A percentile compares a stretch with the other conserved stretches of the same genome.
Evolutionary conservation across 306 rosid genomes (phyloP).

Genomic region (Mimosa pudica): DNA sequence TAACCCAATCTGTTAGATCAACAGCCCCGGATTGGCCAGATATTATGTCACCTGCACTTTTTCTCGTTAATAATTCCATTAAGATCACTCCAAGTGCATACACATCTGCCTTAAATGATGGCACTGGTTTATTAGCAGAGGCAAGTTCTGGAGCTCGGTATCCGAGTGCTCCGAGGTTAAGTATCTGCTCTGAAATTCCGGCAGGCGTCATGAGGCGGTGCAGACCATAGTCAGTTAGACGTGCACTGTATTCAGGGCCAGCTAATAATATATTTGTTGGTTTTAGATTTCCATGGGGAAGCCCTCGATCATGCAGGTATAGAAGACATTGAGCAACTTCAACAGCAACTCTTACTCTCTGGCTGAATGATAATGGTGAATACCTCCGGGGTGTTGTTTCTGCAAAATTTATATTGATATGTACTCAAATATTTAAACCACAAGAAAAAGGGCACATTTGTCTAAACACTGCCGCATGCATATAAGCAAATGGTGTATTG

Average conservation of each 20-base stretch:
- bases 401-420: constrained; percentile 49
- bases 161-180: constrained; percentile 94
- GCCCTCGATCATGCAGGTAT: constrained; percentile 89
- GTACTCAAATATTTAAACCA: constrained; percentile 24
- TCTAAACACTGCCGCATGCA: constrained; percentile 16
- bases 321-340: constrained; percentile 78
- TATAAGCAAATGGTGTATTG: constrained; percentile 12
- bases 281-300: constrained; percentile 93
- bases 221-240: constrained; percentile 80
- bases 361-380: constrained; percentile 80
- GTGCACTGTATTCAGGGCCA: constrained; percentile 65
- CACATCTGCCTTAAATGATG: constrained; percentile 90
- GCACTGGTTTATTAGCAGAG: constrained; percentile 67
- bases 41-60: constrained; percentile 97
- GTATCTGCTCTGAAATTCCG: constrained; percentile 89
- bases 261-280: constrained; percentile 77
- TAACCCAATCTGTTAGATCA: constrained; percentile 98
- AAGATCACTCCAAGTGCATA: constrained; percentile 93
- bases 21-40: constrained; percentile 95
- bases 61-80: constrained; percentile 88
- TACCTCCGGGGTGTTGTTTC: constrained; percentile 91
- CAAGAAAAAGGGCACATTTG: constrained; percentile 26
- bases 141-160: constrained; percentile 93
- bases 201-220: constrained; percentile 91
- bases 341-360: constrained; percentile 77